Conservation (phyloP, 2,329 filamentous ascomycete genomes). For the Penicillium paneum region DNA sequence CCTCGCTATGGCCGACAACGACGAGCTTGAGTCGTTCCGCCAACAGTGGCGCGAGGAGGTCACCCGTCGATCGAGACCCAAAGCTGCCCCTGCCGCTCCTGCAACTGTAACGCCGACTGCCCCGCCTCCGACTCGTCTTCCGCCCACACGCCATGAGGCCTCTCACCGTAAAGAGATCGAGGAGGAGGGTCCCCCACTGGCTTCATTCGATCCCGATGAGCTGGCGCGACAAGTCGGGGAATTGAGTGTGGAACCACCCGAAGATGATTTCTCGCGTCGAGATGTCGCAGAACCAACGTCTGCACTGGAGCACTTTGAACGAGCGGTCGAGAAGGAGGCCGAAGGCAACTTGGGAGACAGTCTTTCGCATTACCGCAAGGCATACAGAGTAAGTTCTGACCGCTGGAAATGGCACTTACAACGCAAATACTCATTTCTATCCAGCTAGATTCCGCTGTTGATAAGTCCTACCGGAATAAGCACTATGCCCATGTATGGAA, state of each 20-base stretch:
- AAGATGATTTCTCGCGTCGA: constrained; percentile 38
- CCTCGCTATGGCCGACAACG: constrained; percentile 47
- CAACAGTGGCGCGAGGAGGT: constrained; percentile 84
- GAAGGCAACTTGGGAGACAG: constrained; percentile 87
- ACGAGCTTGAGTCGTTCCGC: constrained; percentile 82
- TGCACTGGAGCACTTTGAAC: constrained; percentile 89
- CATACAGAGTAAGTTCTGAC: constrained; percentile 65
- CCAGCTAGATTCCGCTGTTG: constrained; percentile 78
- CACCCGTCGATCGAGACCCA: constrained; percentile 44
- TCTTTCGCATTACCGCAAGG: constrained; percentile 79
- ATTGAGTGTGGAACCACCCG: constrained; percentile 33
- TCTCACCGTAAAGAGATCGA: constrained; percentile 40
- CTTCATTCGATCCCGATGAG: constrained; percentile 27
- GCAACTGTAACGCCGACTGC: constrained; percentile 13
- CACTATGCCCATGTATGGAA: constrained; percentile 71
- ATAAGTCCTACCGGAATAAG: constrained; percentile 84
- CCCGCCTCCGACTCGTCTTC: constrained; percentile 29
- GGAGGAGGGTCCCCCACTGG: constrained; percentile 29
- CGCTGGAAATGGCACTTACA: background rate
- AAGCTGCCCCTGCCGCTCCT: constrained; percentile 15
- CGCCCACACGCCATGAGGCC: constrained; percentile 41
- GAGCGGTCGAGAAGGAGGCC: constrained; percentile 81
- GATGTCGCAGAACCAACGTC: constrained; percentile 58
- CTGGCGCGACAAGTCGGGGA: constrained; percentile 37
- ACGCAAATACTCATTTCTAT: constrained; percentile 16